These are phyloP conservation scores for Diaporthe sp. DNA, from an alignment of 2,329 filamentous ascomycete genomes.

Conservation along the genomic window DNA sequence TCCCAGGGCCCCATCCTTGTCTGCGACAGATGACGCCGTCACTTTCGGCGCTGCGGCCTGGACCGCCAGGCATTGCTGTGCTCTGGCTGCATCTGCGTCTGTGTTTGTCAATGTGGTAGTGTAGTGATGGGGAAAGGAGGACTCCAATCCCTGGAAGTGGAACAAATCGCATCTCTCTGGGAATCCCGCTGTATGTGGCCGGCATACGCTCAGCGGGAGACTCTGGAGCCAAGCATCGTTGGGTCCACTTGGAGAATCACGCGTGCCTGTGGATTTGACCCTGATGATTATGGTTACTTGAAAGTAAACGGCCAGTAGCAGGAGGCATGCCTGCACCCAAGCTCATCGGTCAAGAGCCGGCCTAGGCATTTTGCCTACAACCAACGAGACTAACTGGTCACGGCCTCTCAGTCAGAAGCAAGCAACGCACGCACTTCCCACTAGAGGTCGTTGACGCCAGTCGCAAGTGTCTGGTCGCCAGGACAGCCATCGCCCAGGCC, in stretches of 20 bases:
- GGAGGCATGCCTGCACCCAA: neutral
- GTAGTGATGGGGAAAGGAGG: neutral
- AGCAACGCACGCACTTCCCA: neutral
- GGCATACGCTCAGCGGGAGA: neutral
- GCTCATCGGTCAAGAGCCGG: neutral
- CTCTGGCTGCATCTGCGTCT: neutral
- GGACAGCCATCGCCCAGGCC: constrained; percentile 1
- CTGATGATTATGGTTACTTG: neutral
- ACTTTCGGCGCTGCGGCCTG: constrained; percentile 8
- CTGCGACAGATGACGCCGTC: constrained; percentile 30
- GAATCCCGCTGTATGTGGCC: neutral
- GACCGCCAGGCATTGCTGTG: constrained; percentile 8
- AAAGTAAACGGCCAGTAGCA: neutral
- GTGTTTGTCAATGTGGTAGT: neutral
- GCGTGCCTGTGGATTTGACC: neutral
- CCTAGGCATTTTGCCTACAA: neutral
- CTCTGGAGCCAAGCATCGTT: neutral
- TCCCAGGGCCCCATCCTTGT: constrained; percentile 15
- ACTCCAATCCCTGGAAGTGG: constrained; percentile 3
- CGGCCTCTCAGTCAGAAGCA: constrained; percentile 6
- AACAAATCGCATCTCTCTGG: neutral
- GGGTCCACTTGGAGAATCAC: neutral
- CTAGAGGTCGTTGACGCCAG: constrained; percentile 19
- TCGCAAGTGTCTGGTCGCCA: constrained; percentile 17
- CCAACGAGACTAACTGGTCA: neutral